Base-by-base conservation (phyloP, 202 grass and related monocot genomes). In the Panicum hallii region DNA sequence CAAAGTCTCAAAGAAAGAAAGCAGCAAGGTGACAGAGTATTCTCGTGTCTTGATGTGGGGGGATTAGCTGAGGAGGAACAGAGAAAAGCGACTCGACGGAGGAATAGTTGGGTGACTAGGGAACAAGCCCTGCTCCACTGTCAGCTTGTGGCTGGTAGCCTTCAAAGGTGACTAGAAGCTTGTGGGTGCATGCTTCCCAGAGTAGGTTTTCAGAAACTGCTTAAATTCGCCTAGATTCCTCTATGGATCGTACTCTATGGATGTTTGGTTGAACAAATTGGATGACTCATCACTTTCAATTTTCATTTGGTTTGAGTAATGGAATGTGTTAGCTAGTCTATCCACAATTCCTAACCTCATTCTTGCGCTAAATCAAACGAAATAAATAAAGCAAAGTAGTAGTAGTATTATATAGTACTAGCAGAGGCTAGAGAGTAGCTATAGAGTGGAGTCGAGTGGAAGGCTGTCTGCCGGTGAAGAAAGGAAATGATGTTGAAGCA, bases 31-130 rank as follows among this genome's bases (percentile, higher is more conserved):
- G 34, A 53, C 46, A 57, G 74, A 61, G 45, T 20, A 58, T 78
- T 23, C 11, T 65, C 34, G 34, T 34, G 55, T 23, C 47, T 71
- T 61, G 63, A 38, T 44, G 58, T 88, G 56, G 52, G 20, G 34
- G 63, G 26, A 63, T 48, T 86, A 80, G 77, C 79, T 82, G 50
- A 77, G 72, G 30, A 32, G 34, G 46, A 42, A 56, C 52, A 40
- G 32, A 77, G 43, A 22, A 58, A 48, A 84, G 74, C 28, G 84
- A 83, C 78, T 70, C 72, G 62, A 80, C 45, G 67, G 79, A 81
- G 68, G 82, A 84, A 70, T 49, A 86, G 91, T 79, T 74, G 74
- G 86, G 75, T 55, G 79, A 86, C 87, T 9, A 55, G 89, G 91
- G 78, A 71, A 91, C 90, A 93, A 74, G 62, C 9, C 43, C 82